phyloP scores from a whole-genome alignment of 768 basidiomycete species.

The Mycena leptocephala region DNA sequence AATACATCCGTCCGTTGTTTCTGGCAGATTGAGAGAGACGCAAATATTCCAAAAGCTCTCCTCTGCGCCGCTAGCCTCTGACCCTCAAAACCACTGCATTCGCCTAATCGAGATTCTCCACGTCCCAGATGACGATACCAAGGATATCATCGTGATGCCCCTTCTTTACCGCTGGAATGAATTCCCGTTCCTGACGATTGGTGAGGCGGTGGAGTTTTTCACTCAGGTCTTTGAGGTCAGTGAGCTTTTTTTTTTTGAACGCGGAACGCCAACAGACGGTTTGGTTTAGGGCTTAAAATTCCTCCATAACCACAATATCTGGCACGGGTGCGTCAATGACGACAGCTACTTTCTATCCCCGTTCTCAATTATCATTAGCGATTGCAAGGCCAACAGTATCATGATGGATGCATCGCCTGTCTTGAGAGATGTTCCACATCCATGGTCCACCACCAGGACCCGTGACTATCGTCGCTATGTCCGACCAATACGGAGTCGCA shows the following conservation, averaged over 20 bases:
- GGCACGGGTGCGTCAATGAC: conserved; percentile 7
- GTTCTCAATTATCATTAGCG: not conserved
- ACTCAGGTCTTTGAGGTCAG: conserved; percentile 49
- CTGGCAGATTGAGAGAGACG: not conserved
- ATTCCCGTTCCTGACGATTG: conserved; percentile 44
- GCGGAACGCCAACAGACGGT: no score
- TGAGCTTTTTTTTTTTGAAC: not conserved
- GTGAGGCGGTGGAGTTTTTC: conserved; percentile 49
- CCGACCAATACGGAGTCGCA: not conserved
- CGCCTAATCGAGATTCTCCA: conserved; percentile 43
- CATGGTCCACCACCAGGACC: not conserved
- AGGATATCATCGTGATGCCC: conserved; percentile 47
- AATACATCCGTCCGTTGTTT: conserved; percentile 32
- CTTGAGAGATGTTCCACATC: not conserved
- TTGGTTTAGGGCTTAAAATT: conserved; percentile 47
- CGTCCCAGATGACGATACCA: conserved; percentile 35
- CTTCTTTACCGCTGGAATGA: conserved; percentile 37
- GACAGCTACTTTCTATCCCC: not conserved
- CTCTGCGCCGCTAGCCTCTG: conserved; percentile 26
- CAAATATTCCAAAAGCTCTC: conserved; percentile 33
- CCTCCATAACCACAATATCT: conserved; percentile 47
- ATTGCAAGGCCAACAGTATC: conserved; percentile 18
- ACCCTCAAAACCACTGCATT: conserved; percentile 50
- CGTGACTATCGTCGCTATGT: not conserved
- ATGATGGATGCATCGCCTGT: conserved; percentile 11